Percentiles rank a stretch among this genome's conserved stretches.
phyloP scores from a whole-genome alignment of 306 rosid genomes.

The Hippophae tibetana region DNA sequence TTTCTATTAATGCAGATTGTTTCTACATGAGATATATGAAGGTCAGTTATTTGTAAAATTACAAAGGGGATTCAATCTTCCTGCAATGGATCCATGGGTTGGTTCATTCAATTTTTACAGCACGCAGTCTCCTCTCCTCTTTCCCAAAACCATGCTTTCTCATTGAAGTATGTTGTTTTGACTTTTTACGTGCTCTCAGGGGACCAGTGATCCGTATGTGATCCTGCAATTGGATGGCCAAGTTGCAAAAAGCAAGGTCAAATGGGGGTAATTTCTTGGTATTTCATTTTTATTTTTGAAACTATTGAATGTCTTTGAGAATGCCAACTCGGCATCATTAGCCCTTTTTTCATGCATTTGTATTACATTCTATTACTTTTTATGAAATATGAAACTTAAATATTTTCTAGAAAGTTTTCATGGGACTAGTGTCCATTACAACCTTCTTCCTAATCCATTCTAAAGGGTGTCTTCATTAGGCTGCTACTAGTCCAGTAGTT shows the following conservation, averaged over 20 bases:
- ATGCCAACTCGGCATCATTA: no score
- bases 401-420: no score
- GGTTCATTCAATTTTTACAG: conserved; percentile 17
- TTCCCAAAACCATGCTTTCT: conserved; percentile 2
- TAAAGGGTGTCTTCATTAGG: no score
- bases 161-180: not conserved
- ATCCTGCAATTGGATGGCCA: conserved; percentile 76
- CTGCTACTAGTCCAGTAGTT: no score
- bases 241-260: conserved; percentile 61
- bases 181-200: conserved; percentile 42
- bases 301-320: not conserved
- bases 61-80: conserved; percentile 69
- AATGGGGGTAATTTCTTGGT: conserved; percentile 78
- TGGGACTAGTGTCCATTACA: no score
- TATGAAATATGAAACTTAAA: no score
- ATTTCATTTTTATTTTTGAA: not conserved
- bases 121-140: conserved; percentile 6
- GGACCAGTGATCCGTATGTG: conserved; percentile 94
- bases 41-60: conserved; percentile 70
- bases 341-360: no score
- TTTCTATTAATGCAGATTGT: conserved; percentile 45
- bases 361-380: no score
- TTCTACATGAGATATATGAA: conserved; percentile 72
- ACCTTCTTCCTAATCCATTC: no score
- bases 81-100: conserved; percentile 97